A percentile compares a stretch with the other conserved stretches of the same genome.
phyloP scores from a whole-genome alignment of 495 filamentous ascomycete species.

The Lasiosphaeria ovina region DNA sequence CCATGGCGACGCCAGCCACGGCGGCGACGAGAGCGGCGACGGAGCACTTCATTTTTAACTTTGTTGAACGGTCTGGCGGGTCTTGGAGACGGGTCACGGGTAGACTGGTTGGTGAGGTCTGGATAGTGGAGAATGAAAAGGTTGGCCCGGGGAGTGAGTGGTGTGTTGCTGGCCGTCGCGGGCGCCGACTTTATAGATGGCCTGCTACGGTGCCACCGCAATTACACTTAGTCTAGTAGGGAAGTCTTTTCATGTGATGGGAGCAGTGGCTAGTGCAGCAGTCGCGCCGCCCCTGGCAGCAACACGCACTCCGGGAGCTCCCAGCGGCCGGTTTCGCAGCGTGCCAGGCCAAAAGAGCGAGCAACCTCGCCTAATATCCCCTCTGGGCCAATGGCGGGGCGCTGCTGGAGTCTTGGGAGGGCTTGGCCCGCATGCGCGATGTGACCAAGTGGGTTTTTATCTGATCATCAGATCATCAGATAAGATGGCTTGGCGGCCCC shows the following conservation, averaged over 20 bases:
- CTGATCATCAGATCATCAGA: slow-evolving; percentile 27
- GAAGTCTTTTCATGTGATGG: not conserved
- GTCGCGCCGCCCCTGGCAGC: too few species aligned
- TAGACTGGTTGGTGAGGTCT: not conserved
- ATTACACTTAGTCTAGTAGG: not conserved
- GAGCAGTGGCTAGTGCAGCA: too few species aligned
- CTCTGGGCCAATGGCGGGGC: not conserved
- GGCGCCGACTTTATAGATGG: not conserved
- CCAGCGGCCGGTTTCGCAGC: slow-evolving; percentile 1
- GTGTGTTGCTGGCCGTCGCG: not conserved
- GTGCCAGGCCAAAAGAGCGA: not conserved
- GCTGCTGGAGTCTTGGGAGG: not conserved
- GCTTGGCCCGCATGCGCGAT: slow-evolving; percentile 2
- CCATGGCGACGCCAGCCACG: slow-evolving; percentile 3
- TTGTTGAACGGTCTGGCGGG: not conserved
- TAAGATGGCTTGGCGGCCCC: slow-evolving; percentile 11
- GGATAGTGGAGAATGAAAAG: not conserved
- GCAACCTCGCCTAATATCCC: slow-evolving; percentile 2
- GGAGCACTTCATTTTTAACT: slow-evolving; percentile 21
- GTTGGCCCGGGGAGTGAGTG: not conserved
- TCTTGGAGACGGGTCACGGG: not conserved
- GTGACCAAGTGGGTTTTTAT: slow-evolving; percentile 8
- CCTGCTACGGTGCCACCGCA: not conserved
- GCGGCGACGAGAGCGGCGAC: slow-evolving; percentile 16
- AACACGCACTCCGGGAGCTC: too few species aligned